Evolutionary conservation across 148 eudicot species (phyloP).

Genomic region (Vaccinium vitisidaea): DNA sequence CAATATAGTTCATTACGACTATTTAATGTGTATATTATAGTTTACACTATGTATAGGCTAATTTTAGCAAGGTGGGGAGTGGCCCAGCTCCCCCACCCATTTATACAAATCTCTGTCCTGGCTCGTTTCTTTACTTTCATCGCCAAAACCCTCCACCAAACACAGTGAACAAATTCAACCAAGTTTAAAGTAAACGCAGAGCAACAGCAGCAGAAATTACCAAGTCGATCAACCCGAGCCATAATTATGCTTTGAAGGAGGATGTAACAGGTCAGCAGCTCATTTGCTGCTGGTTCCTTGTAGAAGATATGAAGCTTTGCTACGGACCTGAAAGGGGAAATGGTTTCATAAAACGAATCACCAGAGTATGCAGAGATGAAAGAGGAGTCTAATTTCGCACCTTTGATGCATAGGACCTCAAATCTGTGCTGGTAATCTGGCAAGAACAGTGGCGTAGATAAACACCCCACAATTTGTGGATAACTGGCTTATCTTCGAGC

Average conservation of each 20-base stretch:
- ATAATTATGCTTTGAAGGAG: not conserved
- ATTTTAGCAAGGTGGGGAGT: too few relatives aligned
- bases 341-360: not conserved
- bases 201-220: not conserved
- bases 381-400: slow-evolving; percentile 30
- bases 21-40: too few relatives aligned
- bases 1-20: too few relatives aligned
- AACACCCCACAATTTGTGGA: slow-evolving; percentile 50
- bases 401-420: slow-evolving; percentile 83
- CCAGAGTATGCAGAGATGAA: not conserved
- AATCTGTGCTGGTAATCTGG: slow-evolving; percentile 78
- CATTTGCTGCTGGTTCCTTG: slow-evolving; percentile 45
- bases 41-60: too few relatives aligned
- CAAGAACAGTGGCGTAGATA: slow-evolving; percentile 62
- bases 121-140: too few relatives aligned
- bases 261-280: slow-evolving; percentile 3
- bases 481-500: slow-evolving; percentile 24
- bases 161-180: not conserved
- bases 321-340: slow-evolving; percentile 63
- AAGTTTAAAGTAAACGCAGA: not conserved
- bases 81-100: too few relatives aligned
- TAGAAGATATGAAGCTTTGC: slow-evolving; percentile 78
- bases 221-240: not conserved
- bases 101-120: too few relatives aligned
- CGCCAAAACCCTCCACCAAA: not conserved